phyloP scores from a whole-genome alignment of 495 filamentous ascomycete species.

The Aspergillus heteromorphus region DNA sequence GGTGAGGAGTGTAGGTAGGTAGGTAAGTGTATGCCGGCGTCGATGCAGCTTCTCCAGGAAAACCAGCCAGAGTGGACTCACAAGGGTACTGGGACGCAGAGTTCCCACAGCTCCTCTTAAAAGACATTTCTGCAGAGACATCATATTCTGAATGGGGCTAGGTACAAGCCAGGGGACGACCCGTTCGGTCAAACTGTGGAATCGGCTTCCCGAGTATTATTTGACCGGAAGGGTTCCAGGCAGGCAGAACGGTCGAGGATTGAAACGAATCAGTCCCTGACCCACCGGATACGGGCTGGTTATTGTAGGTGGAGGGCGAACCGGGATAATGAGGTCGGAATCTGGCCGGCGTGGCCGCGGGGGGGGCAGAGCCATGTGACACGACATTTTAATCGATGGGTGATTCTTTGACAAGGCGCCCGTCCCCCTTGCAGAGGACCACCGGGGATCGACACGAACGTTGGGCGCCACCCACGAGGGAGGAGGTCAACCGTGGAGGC shows the following conservation, averaged over 20 bases:
- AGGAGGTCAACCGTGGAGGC: too few species aligned
- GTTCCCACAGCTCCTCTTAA: conserved; percentile 6
- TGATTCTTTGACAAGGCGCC: neutral
- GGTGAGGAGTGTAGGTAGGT: too few species aligned
- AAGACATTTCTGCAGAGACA: conserved; percentile 4
- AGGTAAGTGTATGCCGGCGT: neutral
- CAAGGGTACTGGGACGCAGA: neutral
- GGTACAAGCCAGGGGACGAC: neutral
- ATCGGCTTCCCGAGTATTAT: conserved; percentile 10
- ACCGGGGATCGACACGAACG: neutral
- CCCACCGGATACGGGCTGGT: neutral
- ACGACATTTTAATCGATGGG: neutral
- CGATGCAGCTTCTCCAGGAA: neutral
- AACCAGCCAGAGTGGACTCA: conserved; percentile 4
- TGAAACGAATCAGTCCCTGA: neutral
- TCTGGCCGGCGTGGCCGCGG: neutral
- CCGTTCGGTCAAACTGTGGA: conserved; percentile 1
- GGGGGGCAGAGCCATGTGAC: neutral
- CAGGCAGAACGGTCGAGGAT: neutral
- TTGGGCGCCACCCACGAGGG: neutral
- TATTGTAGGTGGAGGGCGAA: neutral
- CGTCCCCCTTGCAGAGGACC: neutral
- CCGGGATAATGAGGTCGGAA: neutral
- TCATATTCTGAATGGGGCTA: conserved; percentile 1
- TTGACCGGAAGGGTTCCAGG: conserved; percentile 5